Evolutionary conservation across 1,284 basidiomycete genomes (phyloP).

Genomic region (Marasmius tenuissimus): DNA sequence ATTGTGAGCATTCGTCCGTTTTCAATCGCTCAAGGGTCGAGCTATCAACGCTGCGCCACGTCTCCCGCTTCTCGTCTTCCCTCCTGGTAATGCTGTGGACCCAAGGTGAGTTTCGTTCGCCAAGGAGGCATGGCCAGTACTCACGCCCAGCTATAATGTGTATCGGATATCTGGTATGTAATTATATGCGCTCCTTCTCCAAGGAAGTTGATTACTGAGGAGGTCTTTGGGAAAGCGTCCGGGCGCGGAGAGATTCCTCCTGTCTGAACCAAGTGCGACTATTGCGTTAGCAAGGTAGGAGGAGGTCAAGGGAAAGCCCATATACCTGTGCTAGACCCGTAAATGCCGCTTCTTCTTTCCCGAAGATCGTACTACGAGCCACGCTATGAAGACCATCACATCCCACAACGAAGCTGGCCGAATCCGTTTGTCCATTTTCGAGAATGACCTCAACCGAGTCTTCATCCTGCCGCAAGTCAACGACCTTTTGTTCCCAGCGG

Average conservation of each 20-base stretch:
- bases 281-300: neutral
- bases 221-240: constrained; percentile 4
- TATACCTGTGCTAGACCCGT: constrained; percentile 42
- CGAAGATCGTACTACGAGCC: constrained; percentile 40
- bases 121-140: constrained; percentile 13
- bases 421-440: constrained; percentile 36
- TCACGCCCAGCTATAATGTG: constrained; percentile 39
- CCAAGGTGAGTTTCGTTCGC: neutral
- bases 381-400: constrained; percentile 49
- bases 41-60: constrained; percentile 39
- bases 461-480: constrained; percentile 30
- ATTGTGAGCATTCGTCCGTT: constrained; percentile 27
- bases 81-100: constrained; percentile 32
- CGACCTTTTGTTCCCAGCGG: constrained; percentile 36
- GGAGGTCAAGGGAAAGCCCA: neutral
- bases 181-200: constrained; percentile 39
- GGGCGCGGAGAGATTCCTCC: constrained; percentile 8
- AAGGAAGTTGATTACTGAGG: constrained; percentile 34
- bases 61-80: constrained; percentile 41
- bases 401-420: constrained; percentile 42
- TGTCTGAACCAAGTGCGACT: neutral
- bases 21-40: constrained; percentile 30
- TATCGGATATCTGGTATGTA: constrained; percentile 35
- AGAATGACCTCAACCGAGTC: constrained; percentile 35
- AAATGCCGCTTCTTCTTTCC: constrained; percentile 35